A percentile compares a stretch with the other conserved stretches of the same genome.
phyloP scores from a whole-genome alignment of 106 monocot species.

The Amphibolis antarctica region DNA sequence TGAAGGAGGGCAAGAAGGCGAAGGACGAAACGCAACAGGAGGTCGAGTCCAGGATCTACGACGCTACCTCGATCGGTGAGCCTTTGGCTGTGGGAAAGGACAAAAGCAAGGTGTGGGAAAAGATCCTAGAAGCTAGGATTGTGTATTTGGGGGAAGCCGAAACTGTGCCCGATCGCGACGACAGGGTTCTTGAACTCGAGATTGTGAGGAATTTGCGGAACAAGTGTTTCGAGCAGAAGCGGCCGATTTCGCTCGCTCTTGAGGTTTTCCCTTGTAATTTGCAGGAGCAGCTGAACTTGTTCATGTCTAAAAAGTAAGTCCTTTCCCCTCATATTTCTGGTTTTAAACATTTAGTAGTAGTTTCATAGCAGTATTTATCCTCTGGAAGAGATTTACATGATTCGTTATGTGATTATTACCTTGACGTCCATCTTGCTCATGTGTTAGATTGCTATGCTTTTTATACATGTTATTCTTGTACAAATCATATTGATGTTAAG shows the following conservation, averaged over 20 bases:
- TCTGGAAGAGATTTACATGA: too few relatives aligned
- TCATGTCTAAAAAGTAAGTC: conserved; percentile 67
- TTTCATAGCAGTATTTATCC: too few relatives aligned
- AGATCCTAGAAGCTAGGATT: conserved; percentile 58
- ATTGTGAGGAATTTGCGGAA: conserved; percentile 51
- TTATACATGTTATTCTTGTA: too few relatives aligned
- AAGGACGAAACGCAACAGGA: conserved; percentile 21
- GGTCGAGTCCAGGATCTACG: conserved; percentile 57
- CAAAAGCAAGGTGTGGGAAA: conserved; percentile 75
- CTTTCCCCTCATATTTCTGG: too few relatives aligned
- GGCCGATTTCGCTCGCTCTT: conserved; percentile 58
- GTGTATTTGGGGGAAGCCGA: conserved; percentile 90
- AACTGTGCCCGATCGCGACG: conserved; percentile 71
- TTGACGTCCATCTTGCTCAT: too few relatives aligned
- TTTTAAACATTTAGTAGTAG: too few relatives aligned
- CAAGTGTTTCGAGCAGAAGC: conserved; percentile 50
- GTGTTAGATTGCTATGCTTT: too few relatives aligned
- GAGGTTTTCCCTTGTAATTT: conserved; percentile 67
- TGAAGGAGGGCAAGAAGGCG: conserved; percentile 11
- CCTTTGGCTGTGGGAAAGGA: conserved; percentile 80
- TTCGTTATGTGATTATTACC: too few relatives aligned
- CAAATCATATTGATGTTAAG: too few relatives aligned
- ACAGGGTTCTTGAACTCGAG: conserved; percentile 72
- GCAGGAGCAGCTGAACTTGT: conserved; percentile 70
- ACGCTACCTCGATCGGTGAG: conserved; percentile 83